Evolutionary conservation across 257 asterid genomes (phyloP).

Genomic region (Prunella vulgaris): DNA sequence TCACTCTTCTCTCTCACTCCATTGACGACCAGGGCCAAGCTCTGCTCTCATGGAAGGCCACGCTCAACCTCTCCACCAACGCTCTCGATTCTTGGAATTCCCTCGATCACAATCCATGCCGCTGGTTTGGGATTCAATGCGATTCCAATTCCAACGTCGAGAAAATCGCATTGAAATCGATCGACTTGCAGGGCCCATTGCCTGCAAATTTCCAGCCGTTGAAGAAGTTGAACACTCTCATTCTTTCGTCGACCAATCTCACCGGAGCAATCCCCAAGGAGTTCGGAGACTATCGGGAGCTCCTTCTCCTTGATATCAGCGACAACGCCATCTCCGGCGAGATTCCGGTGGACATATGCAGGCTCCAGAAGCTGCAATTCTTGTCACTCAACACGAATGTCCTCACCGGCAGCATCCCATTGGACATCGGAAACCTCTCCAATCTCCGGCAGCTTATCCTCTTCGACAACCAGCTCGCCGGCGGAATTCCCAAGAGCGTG

Average conservation of each 20-base stretch:
- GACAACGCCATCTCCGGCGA: conserved; percentile 66
- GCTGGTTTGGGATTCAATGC: conserved; percentile 77
- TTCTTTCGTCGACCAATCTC: conserved; percentile 70
- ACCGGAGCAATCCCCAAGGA: conserved; percentile 71
- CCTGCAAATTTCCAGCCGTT: conserved; percentile 67
- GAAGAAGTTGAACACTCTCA: conserved; percentile 47
- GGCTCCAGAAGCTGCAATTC: conserved; percentile 44
- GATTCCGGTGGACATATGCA: conserved; percentile 68
- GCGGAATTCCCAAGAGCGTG: conserved; percentile 63
- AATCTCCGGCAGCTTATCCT: conserved; percentile 47
- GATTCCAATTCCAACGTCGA: conserved; percentile 50
- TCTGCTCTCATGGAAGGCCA: conserved; percentile 68
- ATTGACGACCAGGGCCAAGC: conserved; percentile 59
- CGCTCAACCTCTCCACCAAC: conserved; percentile 37
- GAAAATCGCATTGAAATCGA: conserved; percentile 43
- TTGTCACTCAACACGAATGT: conserved; percentile 53
- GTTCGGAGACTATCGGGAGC: conserved; percentile 57
- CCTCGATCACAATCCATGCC: conserved; percentile 54
- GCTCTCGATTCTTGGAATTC: conserved; percentile 57
- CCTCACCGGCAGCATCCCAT: conserved; percentile 61
- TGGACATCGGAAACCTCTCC: conserved; percentile 53
- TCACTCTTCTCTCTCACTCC: conserved; percentile 39
- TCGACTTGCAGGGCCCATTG: conserved; percentile 78
- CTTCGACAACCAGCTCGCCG: conserved; percentile 76
- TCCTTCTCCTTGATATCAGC: conserved; percentile 55